Percentiles rank a stretch among this genome's conserved stretches.
Conservation (phyloP, 768 basidiomycete species). For the Dioszegia crocea region DNA sequence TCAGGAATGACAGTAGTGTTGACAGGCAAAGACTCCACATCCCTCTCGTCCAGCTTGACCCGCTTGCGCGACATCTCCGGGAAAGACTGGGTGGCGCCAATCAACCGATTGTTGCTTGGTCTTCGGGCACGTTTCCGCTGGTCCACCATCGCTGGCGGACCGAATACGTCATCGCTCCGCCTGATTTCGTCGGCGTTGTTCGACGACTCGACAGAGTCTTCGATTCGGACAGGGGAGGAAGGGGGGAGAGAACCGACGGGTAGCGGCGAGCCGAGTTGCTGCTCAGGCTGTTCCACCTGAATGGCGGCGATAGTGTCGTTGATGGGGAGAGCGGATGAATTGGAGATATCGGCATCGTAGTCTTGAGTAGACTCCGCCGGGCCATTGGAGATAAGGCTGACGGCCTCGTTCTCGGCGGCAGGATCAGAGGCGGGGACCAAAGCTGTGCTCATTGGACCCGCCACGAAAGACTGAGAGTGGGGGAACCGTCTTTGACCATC, state of each 20-base stretch:
- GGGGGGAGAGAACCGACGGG: background rate
- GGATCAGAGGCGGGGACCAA: conserved; percentile 2
- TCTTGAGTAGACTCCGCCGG: conserved; percentile 1
- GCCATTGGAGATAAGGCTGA: background rate
- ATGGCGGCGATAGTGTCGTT: background rate
- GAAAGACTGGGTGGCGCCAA: background rate
- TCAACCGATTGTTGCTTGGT: background rate
- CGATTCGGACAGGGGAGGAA: conserved; percentile 6
- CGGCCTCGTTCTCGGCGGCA: background rate
- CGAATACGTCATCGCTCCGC: conserved; percentile 30
- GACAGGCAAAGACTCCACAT: background rate
- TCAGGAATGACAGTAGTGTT: background rate
- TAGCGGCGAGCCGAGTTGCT: background rate
- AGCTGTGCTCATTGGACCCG: background rate
- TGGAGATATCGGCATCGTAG: conserved; percentile 41
- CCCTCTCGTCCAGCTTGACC: background rate
- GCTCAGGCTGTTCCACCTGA: background rate
- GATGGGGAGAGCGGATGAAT: conserved; percentile 7
- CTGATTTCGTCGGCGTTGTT: background rate
- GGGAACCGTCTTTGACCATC: conserved; percentile 30
- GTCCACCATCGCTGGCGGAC: conserved; percentile 14
- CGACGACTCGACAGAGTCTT: background rate
- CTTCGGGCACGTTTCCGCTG: background rate
- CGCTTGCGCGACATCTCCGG: background rate
- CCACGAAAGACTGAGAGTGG: conserved; percentile 11